phyloP scores from a whole-genome alignment of 805 yeast genomes.

The Candida hispaniensis region DNA sequence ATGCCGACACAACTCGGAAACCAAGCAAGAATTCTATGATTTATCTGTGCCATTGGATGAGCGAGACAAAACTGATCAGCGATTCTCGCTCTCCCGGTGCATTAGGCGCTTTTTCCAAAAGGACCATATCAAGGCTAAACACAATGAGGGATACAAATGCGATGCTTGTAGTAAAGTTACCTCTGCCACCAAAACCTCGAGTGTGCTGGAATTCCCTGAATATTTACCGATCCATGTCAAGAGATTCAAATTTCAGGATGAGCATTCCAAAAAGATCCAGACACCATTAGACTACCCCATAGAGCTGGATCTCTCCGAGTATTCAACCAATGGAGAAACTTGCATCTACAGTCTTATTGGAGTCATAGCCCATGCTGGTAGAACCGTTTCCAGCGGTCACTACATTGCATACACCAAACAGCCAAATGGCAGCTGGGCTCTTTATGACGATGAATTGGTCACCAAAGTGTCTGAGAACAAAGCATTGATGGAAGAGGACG shows the following conservation, averaged over 20 bases:
- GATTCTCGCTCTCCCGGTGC: conserved; percentile 6
- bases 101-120: conserved; percentile 46
- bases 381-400: conserved; percentile 88
- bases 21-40: conserved; percentile 91
- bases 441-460: conserved; percentile 87
- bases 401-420: conserved; percentile 84
- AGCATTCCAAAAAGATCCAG: conserved; percentile 63
- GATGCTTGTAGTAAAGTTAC: conserved; percentile 73
- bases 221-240: conserved; percentile 78
- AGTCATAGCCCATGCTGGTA: conserved; percentile 89
- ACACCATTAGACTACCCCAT: conserved; percentile 76
- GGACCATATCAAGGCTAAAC: conserved; percentile 51
- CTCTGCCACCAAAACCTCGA: conserved; percentile 62
- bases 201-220: conserved; percentile 78
- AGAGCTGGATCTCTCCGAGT: conserved; percentile 59
- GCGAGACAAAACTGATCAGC: conserved; percentile 32
- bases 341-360: conserved; percentile 61
- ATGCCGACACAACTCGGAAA: conserved; percentile 74
- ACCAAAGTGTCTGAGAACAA: conserved; percentile 59
- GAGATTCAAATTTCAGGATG: conserved; percentile 66
- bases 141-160: conserved; percentile 60
- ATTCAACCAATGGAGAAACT: conserved; percentile 23
- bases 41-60: conserved; percentile 58
- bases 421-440: conserved; percentile 87
- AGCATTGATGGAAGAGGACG: conserved; percentile 75